Conservation (phyloP, 805 yeast species). For the Candida peoriensis region DNA sequence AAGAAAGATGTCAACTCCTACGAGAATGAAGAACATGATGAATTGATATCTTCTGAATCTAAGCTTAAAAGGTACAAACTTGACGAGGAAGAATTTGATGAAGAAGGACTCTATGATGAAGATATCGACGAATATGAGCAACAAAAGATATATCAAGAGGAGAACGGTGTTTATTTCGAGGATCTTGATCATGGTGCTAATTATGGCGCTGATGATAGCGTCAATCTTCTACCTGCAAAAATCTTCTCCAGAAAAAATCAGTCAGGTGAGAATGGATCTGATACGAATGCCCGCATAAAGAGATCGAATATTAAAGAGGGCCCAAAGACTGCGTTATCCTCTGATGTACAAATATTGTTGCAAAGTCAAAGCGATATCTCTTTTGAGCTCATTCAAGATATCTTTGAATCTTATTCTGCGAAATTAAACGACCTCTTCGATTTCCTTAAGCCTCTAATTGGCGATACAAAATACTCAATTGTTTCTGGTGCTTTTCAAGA, state of each 20-base stretch:
- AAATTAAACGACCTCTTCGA: slow-evolving; percentile 5
- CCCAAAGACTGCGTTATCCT: not conserved
- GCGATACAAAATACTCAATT: slow-evolving; percentile 3
- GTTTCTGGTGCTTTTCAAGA: slow-evolving; percentile 11
- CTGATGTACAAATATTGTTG: slow-evolving; percentile 3
- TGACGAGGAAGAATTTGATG: not conserved
- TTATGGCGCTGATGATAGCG: not conserved
- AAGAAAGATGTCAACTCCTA: too few species aligned
- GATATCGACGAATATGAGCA: not conserved
- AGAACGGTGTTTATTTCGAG: not conserved
- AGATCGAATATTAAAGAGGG: not conserved
- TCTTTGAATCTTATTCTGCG: slow-evolving; percentile 6
- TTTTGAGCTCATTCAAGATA: slow-evolving; percentile 8
- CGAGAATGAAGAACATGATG: too few species aligned
- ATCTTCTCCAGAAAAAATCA: too few species aligned
- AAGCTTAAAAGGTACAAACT: too few species aligned
- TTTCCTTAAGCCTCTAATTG: slow-evolving; percentile 4
- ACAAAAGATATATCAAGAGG: not conserved
- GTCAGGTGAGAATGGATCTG: too few species aligned
- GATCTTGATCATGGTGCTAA: slow-evolving; percentile 4
- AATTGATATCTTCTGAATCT: too few species aligned
- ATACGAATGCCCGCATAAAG: too few species aligned
- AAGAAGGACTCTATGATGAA: slow-evolving; percentile 1
- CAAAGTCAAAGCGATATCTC: slow-evolving; percentile 1
- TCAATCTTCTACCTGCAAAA: too few species aligned